Percentiles rank a stretch among this genome's conserved stretches.
phyloP scores from a whole-genome alignment of 2,329 filamentous ascomycete genomes.

The Stemphylium beticola region DNA sequence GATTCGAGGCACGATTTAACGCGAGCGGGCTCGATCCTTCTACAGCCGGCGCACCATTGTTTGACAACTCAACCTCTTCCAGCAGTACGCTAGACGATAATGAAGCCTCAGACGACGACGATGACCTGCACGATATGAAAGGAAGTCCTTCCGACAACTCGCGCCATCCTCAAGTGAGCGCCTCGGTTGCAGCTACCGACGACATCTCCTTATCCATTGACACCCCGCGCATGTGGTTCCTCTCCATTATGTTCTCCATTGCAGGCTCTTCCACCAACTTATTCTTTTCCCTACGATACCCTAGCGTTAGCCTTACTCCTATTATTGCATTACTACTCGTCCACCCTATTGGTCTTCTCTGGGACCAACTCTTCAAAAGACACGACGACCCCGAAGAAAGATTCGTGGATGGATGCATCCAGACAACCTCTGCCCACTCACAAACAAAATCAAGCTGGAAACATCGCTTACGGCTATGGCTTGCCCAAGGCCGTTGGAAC shows the following conservation, averaged over 20 bases:
- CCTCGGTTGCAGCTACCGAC: constrained; percentile 78
- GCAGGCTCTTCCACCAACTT: constrained; percentile 83
- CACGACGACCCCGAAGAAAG: constrained; percentile 60
- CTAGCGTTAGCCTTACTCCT: constrained; percentile 86
- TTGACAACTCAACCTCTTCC: constrained; percentile 39
- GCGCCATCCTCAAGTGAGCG: constrained; percentile 78
- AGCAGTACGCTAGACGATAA: constrained; percentile 37
- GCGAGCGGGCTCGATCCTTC: constrained; percentile 33
- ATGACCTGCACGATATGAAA: constrained; percentile 41
- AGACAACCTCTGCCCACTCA: constrained; percentile 20
- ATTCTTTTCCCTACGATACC: constrained; percentile 89
- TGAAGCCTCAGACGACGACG: constrained; percentile 45
- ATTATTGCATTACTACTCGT: constrained; percentile 86
- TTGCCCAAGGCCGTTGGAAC: constrained; percentile 82
- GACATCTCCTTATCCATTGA: constrained; percentile 81
- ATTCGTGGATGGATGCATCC: constrained; percentile 64
- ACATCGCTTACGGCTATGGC: constrained; percentile 69
- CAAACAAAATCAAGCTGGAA: constrained; percentile 28
- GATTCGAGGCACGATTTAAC: constrained; percentile 44
- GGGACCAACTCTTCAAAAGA: constrained; percentile 75
- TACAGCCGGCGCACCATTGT: constrained; percentile 27
- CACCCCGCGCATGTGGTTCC: constrained; percentile 84
- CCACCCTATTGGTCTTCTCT: constrained; percentile 80
- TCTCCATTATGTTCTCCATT: constrained; percentile 80
- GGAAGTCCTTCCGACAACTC: constrained; percentile 70